Conservation (phyloP, 129 eudicot species). For the Daucus carota region DNA sequence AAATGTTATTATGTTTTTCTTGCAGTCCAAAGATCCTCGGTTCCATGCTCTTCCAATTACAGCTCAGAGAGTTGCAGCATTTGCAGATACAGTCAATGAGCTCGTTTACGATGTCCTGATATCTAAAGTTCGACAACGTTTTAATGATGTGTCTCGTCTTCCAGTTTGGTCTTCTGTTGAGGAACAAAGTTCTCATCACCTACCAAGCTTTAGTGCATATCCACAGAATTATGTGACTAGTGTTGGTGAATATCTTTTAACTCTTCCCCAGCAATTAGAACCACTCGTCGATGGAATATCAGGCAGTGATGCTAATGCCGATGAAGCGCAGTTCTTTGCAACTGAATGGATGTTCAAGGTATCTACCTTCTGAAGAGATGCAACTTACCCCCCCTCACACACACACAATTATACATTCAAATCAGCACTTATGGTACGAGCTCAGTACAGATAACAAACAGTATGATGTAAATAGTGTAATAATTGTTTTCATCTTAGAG, state of each 20-base stretch:
- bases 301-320: constrained; percentile 76
- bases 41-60: constrained; percentile 96
- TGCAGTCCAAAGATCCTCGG: constrained; percentile 92
- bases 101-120: constrained; percentile 95
- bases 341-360: constrained; percentile 99
- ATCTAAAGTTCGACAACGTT: constrained; percentile 82
- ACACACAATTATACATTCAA: background rate
- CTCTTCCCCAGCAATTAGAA: constrained; percentile 94
- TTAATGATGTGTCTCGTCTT: constrained; percentile 53
- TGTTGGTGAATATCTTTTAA: constrained; percentile 97
- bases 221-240: constrained; percentile 77
- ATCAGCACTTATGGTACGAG: background rate
- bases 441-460: background rate
- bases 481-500: background rate
- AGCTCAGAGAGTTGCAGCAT: constrained; percentile 83
- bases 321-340: constrained; percentile 92
- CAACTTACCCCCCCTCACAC: background rate
- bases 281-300: constrained; percentile 91
- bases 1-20: constrained; percentile 7
- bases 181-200: constrained; percentile 63
- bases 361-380: constrained; percentile 2
- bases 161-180: constrained; percentile 88
- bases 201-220: constrained; percentile 94
- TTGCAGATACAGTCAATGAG: constrained; percentile 89
- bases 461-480: background rate